phyloP scores from a whole-genome alignment of 352 stramenopile species.

The Phytophthora palmivora region DNA sequence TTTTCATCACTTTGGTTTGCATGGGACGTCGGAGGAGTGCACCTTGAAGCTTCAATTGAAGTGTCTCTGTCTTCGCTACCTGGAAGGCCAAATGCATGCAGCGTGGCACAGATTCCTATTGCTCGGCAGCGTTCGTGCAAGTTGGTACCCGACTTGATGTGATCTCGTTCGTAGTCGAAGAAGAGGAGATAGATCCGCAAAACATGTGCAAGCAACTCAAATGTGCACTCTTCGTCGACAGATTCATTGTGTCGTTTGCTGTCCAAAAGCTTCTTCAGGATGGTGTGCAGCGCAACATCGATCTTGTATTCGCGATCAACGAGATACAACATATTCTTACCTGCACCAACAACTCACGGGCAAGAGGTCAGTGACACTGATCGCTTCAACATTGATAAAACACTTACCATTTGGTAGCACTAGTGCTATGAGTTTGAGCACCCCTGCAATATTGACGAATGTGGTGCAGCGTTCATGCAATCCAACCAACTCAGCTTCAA shows the following conservation, averaged over 20 bases:
- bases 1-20: constrained; percentile 13
- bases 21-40: neutral
- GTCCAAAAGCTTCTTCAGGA: constrained; percentile 15
- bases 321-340: constrained; percentile 30
- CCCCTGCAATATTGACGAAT: constrained; percentile 13
- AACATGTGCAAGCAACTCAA: constrained; percentile 28
- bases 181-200: constrained; percentile 34
- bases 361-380: neutral
- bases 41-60: neutral
- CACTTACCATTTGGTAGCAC: constrained; percentile 35
- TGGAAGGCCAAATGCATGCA: constrained; percentile 13
- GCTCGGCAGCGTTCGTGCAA: constrained; percentile 34
- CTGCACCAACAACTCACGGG: constrained; percentile 7
- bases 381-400: neutral
- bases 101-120: constrained; percentile 29
- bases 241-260: neutral
- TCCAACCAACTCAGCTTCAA: constrained; percentile 9
- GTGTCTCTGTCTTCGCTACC: neutral
- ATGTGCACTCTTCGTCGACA: neutral
- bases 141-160: neutral
- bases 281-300: constrained; percentile 14
- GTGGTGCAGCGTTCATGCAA: neutral
- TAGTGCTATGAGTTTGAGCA: constrained; percentile 30
- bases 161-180: constrained; percentile 21
- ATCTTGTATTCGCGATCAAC: constrained; percentile 18